Evolutionary conservation across 2,329 filamentous ascomycete genomes (phyloP), one percentile per base, ranked within the genome.

Genomic region (Scleromitrula shiraiana): DNA sequence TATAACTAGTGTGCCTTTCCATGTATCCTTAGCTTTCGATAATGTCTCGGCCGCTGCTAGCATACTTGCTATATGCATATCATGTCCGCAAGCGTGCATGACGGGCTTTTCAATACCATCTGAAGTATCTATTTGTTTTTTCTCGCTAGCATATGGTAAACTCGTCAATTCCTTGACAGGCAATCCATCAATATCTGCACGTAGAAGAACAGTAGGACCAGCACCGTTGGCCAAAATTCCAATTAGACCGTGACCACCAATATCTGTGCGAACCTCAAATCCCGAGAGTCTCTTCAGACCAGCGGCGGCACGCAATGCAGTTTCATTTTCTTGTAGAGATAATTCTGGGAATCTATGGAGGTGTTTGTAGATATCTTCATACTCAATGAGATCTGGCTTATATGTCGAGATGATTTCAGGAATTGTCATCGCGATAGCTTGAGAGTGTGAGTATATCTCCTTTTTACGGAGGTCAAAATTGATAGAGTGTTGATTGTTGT

Each of bases 11-110:
- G 79, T 85, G 0, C 83, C 83, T 8, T 61, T 67, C 82, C 83
- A 87, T 0, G 53, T 26, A 0, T 69, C 55, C n/a, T 63, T 67
- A 0, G 65, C 59, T 0, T 62, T 62, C 1, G 70, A 62, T 0
- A 87, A 65, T 0, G 72, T 65, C 17, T 73, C 67, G 0, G 77
- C 71, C 0, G 75, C 73, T 0, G 72, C 81, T 1, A 85, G 67
- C 3, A 84, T 66, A 26, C 68, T 67, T 0, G 77, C 71, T 22
- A 83, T 75, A 59, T 85, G 80, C 67, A 82, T 77, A 55, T 83
- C 80, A 56, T 85, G 81, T 0, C 81, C 82, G 60, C 80, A 85
- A 19, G 80, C 80, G 62, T 85, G 82, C 80, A 85, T 84, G 0
- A 81, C 75, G 0, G 76, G 74, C 46, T 74, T 73, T 46, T 70